phyloP scores from a whole-genome alignment of 2,329 filamentous ascomycete species.

The Rhexocercosporidium sp. region DNA sequence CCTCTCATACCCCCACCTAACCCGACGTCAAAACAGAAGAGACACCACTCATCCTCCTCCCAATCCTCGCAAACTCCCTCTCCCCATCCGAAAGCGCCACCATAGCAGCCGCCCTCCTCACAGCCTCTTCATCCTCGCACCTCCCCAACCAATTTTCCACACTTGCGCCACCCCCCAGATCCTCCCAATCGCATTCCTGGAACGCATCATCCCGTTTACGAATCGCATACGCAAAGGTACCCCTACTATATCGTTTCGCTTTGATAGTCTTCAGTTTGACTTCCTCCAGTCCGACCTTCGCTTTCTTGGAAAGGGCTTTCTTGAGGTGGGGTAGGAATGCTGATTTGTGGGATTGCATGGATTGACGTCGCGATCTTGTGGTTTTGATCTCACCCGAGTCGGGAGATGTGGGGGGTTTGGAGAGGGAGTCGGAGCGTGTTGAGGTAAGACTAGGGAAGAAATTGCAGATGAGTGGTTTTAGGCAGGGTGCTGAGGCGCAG shows the following conservation, averaged over 20 bases:
- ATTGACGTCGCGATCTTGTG: not conserved
- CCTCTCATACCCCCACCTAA: not conserved
- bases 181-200: not conserved
- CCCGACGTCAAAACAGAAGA: not conserved
- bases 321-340: slow-evolving; percentile 6
- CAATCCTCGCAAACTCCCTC: not conserved
- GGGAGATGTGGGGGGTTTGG: not conserved
- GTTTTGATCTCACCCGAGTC: not conserved
- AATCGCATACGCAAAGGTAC: slow-evolving; percentile 10
- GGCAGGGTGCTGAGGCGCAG: slow-evolving; percentile 27
- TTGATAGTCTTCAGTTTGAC: slow-evolving; percentile 13
- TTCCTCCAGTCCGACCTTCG: not conserved
- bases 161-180: not conserved
- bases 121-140: slow-evolving; percentile 4
- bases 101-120: slow-evolving; percentile 3
- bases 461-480: slow-evolving; percentile 28
- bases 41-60: not conserved
- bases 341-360: slow-evolving; percentile 1
- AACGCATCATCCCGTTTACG: slow-evolving; percentile 9
- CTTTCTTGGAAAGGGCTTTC: not conserved
- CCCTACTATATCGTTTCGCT: not conserved
- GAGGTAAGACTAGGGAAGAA: slow-evolving; percentile 19
- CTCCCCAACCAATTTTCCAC: slow-evolving; percentile 11
- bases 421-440: not conserved
- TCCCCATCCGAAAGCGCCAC: slow-evolving; percentile 1